Evolutionary conservation across 2,329 filamentous ascomycete species (phyloP), one percentile per base, ranked within the genome.

Genomic region (Monosporascus sp.): DNA sequence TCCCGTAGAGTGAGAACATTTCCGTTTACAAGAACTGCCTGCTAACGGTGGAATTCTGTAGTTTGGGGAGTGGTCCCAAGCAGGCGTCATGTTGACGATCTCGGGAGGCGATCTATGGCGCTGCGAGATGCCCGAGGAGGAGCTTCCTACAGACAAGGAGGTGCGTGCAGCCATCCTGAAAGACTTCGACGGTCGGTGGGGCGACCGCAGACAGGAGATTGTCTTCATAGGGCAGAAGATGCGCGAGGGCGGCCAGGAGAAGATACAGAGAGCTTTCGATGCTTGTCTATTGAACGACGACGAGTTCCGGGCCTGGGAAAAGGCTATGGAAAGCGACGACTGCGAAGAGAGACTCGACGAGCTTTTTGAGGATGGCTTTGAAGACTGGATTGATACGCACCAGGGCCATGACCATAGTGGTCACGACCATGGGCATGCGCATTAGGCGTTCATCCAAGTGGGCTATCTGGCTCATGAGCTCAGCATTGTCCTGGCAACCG

Each of bases 161-260:
- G 74, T 79, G 0, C 72, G 80, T 37, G 70, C 71, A 7, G 76
- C 79, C 0, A 74, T 80, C 14, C 62, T 69, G 43, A 73, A 78
- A 52, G 78, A 81, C 58, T 75, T 81, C 22, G 63, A 71, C 7
- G 81, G 80, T 0, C 76, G 81, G 54, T 89, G 85, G 84, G 86
- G 85, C 1, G 87, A 90, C 59, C 75, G 86, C 1, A 74, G 86
- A 2, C 86, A 90, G 64, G 87, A 90, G 65, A 65, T 90, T 7
- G 87, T 90, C 3, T 87, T 90, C 55, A 89, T 91, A 53, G 87
- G 87, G 0, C 85, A 89, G 66, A 75, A 76, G 5, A 73, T 90
- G 16, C 75, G 88, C 49, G 63, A 74, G 1, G 63, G 62, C 2
- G 64, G 61, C 0, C 61, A 65, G 26, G 17, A 66, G 5, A 75